Conservation (phyloP, 306 rosid species). For the Herpetospermum pedunculosum region DNA sequence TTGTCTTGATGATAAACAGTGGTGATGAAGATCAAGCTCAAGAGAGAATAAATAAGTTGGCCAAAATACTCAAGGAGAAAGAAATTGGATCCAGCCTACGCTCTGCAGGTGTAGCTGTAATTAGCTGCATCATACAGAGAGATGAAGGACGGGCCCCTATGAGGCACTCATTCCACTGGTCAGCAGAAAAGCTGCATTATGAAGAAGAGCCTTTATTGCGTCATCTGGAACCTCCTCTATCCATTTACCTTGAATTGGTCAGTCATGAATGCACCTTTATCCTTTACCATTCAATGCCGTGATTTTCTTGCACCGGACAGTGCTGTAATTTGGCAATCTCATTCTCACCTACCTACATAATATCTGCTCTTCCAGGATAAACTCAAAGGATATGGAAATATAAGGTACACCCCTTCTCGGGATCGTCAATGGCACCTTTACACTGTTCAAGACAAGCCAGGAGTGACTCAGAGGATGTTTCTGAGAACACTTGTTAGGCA, state of each 20-base stretch:
- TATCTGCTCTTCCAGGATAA: constrained; percentile 44
- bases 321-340: neutral
- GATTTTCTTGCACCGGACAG: neutral
- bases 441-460: constrained; percentile 65
- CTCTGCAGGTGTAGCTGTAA: constrained; percentile 70
- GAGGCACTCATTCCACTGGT: constrained; percentile 99
- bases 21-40: constrained; percentile 99
- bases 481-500: constrained; percentile 91
- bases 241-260: constrained; percentile 97
- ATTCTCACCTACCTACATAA: neutral
- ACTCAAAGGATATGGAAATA: constrained; percentile 75
- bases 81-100: constrained; percentile 61
- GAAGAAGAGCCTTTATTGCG: constrained; percentile 92
- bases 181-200: constrained; percentile 53
- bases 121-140: constrained; percentile 94
- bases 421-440: constrained; percentile 99
- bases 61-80: constrained; percentile 75
- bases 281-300: neutral
- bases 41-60: constrained; percentile 84
- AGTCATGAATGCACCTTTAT: constrained; percentile 17
- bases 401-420: constrained; percentile 78
- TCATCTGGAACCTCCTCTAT: constrained; percentile 93
- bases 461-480: constrained; percentile 75
- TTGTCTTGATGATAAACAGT: constrained; percentile 39
- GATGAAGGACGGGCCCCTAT: constrained; percentile 99